Evolutionary conservation across 163 green algal genomes (phyloP).

Genomic region (Trebouxiophyceae sp.): DNA sequence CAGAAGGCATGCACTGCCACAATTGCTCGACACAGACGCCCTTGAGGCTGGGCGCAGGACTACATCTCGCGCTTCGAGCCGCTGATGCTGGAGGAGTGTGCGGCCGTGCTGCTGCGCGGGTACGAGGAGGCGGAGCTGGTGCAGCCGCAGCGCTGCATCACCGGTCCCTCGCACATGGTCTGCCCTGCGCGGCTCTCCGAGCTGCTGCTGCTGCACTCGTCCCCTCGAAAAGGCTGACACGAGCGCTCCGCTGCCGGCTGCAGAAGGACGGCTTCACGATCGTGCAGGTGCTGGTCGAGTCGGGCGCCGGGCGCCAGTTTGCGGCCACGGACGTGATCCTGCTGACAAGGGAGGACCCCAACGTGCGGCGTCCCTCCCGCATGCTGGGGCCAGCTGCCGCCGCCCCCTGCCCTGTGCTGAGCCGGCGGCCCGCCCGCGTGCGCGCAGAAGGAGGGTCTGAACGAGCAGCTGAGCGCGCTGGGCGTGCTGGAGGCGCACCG

Average conservation of each 20-base stretch:
- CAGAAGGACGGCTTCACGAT: constrained; percentile 48
- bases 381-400: too few species aligned
- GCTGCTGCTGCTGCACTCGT: too few species aligned
- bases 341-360: constrained; percentile 61
- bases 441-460: too few species aligned
- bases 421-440: too few species aligned
- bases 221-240: too few species aligned
- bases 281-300: background rate
- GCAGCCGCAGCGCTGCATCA: background rate
- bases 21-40: too few species aligned
- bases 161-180: too few species aligned
- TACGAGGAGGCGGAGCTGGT: constrained; percentile 56
- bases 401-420: too few species aligned
- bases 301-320: background rate
- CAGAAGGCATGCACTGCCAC: too few species aligned
- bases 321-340: constrained; percentile 57
- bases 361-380: constrained; percentile 21
- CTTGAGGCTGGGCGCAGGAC: too few species aligned
- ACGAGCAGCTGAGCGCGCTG: constrained; percentile 32
- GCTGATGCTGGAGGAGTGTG: constrained; percentile 84
- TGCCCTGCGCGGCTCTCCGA: too few species aligned
- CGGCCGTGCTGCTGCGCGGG: constrained; percentile 66
- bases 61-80: constrained; percentile 73
- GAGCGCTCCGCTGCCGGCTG: constrained; percentile 8
- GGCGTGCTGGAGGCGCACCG: constrained; percentile 36